Percentiles rank a stretch among this genome's conserved stretches.
These are phyloP conservation scores for Tagetes patula DNA, from an alignment of 129 eudicot species.

Conservation along the genomic window DNA sequence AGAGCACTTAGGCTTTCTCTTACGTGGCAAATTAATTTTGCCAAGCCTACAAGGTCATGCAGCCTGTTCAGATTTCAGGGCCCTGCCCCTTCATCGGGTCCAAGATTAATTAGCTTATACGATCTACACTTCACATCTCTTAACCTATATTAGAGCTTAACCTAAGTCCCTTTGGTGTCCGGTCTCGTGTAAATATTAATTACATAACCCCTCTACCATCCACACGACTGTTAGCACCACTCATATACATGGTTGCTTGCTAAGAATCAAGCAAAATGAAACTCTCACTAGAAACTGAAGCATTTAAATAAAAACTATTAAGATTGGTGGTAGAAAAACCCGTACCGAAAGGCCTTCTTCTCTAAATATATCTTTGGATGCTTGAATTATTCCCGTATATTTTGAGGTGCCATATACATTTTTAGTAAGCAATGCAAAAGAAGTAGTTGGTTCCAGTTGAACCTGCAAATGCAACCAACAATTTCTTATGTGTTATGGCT, in stretches of 20 bases:
- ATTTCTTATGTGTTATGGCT: background rate
- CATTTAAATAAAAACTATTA: background rate
- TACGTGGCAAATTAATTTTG: background rate
- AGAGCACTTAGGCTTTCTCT: background rate
- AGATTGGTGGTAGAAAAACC: background rate
- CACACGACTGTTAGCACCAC: background rate
- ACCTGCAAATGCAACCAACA: slow-evolving; percentile 47
- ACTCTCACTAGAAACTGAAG: background rate
- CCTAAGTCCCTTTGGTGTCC: background rate
- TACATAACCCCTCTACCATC: slow-evolving; percentile 2
- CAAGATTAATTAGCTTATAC: background rate
- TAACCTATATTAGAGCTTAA: slow-evolving; percentile 1
- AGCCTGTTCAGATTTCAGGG: background rate
- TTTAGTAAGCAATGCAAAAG: slow-evolving; percentile 60
- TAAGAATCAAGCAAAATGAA: slow-evolving; percentile 6
- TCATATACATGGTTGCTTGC: background rate
- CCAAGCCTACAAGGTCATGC: background rate
- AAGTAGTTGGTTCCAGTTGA: slow-evolving; percentile 83
- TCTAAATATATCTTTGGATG: slow-evolving; percentile 79
- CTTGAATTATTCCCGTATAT: slow-evolving; percentile 90
- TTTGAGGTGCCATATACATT: slow-evolving; percentile 59
- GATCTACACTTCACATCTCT: background rate
- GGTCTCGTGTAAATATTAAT: background rate
- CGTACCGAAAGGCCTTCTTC: slow-evolving; percentile 87
- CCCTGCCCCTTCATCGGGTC: background rate